Evolutionary conservation across 1,139 yeast genomes (phyloP), one percentile per base, ranked within the genome.

Genomic region (Suhomyces coccinellae): DNA sequence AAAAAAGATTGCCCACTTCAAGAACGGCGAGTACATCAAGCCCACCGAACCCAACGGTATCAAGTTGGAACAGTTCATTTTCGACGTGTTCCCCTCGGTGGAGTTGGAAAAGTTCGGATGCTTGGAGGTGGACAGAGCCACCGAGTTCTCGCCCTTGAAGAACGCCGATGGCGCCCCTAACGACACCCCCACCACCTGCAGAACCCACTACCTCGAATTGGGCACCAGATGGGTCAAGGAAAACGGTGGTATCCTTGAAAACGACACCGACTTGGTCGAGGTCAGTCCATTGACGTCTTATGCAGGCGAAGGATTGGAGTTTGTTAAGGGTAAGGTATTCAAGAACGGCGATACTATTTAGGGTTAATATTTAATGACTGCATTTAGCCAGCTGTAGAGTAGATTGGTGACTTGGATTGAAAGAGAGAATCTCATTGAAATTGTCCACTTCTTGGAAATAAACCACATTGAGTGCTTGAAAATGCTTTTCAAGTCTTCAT

Each of bases 41-140:
- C 97, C 98, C 15, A 58, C 74, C 3, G 78, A 73, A 46, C 87
- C 95, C 43, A 93, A 95, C 62, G 99, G 98, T 38, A 83, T 91
- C 59, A 95, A 95, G 66, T 76, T 95, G 57, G 99, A 95, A 65
- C 99, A 93, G 65, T 95, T 95, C 59, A 95, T 95, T 46, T 95
- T 95, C 71, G 99, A 95, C 63, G 96, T 95, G 34, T 95, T 93
- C 70, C 91, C 95, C 41, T 79, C 84, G 32, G 84, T 95, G 37
- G 79, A 80, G 20, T 65, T 90, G 53, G 62, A 66, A n/a, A 80
- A 80, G 56, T 95, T 95, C 63, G 99, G 97, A 1, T 88, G 96
- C 61, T 75, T 95, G 52, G 99, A 95, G 68, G 99, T 95, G 26
- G 86, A 82, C 36, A 81, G 99, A 63, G 53, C 69, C 4, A 83